Evolutionary conservation across 148 eudicot genomes (phyloP), one percentile per base, ranked within the genome.

Genomic region (Camellia japonica): DNA sequence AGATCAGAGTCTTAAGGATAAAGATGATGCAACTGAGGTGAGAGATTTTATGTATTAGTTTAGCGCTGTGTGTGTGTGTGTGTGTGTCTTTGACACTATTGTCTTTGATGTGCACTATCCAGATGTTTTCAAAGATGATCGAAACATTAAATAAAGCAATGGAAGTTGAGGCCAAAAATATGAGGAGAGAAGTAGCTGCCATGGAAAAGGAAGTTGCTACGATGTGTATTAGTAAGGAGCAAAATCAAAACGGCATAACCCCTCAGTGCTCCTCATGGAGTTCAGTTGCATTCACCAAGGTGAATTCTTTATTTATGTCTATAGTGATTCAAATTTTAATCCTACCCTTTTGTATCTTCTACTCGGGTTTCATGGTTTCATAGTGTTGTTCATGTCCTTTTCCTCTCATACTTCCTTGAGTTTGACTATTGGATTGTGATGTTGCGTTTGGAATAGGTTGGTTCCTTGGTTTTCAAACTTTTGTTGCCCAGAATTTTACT

Each of bases 21-120:
- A 89, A 83, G 93, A 92, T 79, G 93, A 91, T 67, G 92, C 95
- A 54, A 90, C 94, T 74, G 99, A 96, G 99, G 99, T 96, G 68
- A 63, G 88, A 20, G 52, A 67, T 68, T 77, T 12, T 63, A 4
- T 6, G 20, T 65, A 47, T 55, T 9, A 58, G n/a, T 66, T 66
- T 23, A 3, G 68, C 77, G 69, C 30, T 60, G 77, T 13, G 11
- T 15, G 15, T 63, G 41, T 78, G 41, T 78, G 54, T 78, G 69
- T 10, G 49, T 58, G 20, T 69, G 38, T 55, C 19, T 44, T 66
- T 51, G 19, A 15, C 13, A 42, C 58, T 49, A 19, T 49, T 18
- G 6, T 16, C 6, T 44, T 19, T 72, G 18, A 38, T 74, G 67
- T 41, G 62, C 47, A 82, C 69, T 74, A 4, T 74, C 18, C 84